A percentile compares a stretch with the other conserved stretches of the same genome.
Evolutionary conservation across 495 filamentous ascomycete genomes (phyloP).

Genomic region (Daldinia childiae): DNA sequence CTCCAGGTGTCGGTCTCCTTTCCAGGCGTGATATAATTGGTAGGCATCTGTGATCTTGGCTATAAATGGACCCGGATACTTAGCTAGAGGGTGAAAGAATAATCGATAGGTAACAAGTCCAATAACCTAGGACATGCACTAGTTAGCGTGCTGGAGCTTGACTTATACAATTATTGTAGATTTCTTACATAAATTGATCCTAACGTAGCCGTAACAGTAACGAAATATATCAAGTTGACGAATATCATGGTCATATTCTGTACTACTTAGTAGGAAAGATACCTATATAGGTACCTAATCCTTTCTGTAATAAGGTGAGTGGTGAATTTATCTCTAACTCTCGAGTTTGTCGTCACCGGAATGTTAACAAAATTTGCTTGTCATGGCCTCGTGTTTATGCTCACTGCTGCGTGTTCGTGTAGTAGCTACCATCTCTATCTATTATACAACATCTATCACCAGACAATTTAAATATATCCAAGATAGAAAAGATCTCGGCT

Average conservation of each 20-base stretch:
- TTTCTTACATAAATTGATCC: conserved; percentile 40
- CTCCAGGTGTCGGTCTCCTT: conserved; percentile 68
- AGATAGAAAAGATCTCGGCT: conserved; percentile 20
- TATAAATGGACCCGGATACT: conserved; percentile 70
- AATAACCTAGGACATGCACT: conserved; percentile 17
- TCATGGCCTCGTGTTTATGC: background rate
- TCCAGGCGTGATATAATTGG: conserved; percentile 65
- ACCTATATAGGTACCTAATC: background rate
- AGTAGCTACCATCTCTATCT: background rate
- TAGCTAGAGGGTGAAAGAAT: conserved; percentile 71
- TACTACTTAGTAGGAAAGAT: background rate
- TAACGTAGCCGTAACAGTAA: conserved; percentile 21
- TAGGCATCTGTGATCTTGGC: conserved; percentile 66
- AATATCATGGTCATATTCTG: conserved; percentile 4
- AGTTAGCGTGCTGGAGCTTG: conserved; percentile 19
- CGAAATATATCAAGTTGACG: conserved; percentile 9
- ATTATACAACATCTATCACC: background rate
- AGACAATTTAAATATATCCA: background rate
- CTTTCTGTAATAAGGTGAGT: background rate
- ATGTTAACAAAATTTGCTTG: background rate
- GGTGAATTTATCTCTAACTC: background rate
- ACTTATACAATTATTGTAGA: background rate
- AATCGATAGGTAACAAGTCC: conserved; percentile 60
- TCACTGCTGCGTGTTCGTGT: background rate
- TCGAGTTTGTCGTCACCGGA: background rate